Evolutionary conservation across 225 moss, liverwort and hornwort species (phyloP).

Genomic region (Marchantia paleacea): DNA sequence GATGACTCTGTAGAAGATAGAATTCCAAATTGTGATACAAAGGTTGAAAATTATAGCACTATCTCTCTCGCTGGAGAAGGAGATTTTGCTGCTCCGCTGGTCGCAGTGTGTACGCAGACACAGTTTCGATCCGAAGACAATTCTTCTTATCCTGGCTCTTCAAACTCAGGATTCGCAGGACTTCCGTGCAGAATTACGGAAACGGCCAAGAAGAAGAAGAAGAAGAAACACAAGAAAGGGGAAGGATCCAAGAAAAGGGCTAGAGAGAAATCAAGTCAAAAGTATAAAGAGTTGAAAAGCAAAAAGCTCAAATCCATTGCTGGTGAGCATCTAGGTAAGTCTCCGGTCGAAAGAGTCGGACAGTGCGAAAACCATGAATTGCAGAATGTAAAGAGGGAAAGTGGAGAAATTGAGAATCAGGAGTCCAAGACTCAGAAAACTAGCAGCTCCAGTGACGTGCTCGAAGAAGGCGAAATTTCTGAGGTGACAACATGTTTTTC

Average conservation of each 20-base stretch:
- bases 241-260: slow-evolving; percentile 44
- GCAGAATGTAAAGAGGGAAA: slow-evolving; percentile 5
- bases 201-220: slow-evolving; percentile 28
- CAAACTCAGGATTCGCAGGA: not conserved
- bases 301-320: slow-evolving; percentile 19
- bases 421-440: not conserved
- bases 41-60: not conserved
- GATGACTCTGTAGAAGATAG: slow-evolving; percentile 27
- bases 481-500: not conserved
- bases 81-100: not conserved
- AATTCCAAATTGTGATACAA: not conserved
- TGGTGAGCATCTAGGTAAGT: slow-evolving; percentile 13
- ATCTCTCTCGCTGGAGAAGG: not conserved
- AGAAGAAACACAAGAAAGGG: slow-evolving; percentile 47
- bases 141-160: not conserved
- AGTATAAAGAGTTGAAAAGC: slow-evolving; percentile 38
- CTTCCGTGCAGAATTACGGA: slow-evolving; percentile 11
- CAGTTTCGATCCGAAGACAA: slow-evolving; percentile 8
- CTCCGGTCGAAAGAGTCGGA: not conserved
- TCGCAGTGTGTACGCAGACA: not conserved
- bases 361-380: not conserved
- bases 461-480: slow-evolving; percentile 22
- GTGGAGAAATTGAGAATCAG: slow-evolving; percentile 2
- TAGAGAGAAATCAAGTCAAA: slow-evolving; percentile 41
- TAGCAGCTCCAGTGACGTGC: not conserved